Base-by-base conservation (phyloP, 1,139 yeast species). In the Suhomyces chickasaworum region DNA sequence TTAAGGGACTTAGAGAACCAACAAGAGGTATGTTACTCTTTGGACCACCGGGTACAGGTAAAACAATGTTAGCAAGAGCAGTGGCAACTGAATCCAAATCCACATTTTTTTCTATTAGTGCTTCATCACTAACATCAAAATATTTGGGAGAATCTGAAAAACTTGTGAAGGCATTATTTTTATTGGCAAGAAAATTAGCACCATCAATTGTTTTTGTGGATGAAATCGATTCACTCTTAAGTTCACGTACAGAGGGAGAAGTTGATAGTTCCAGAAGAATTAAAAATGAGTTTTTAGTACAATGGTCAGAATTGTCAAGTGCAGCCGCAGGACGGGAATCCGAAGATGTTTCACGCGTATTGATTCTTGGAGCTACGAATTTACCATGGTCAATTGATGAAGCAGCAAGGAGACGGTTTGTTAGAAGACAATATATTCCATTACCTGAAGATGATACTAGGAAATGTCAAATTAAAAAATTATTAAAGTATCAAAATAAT, bases 21-120 rank as follows among this genome's bases (percentile, higher is more conserved):
- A 96, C 96, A 0, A 73, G 97, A 53, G 99, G 99, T 7, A 91
- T 93, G 97, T 71, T 93, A 22, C 69, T 93, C 29, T 93, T 93
- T 71, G 99, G 99, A 0, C 99, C 99, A 1, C 99, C 99, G 0
- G 99, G 99, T 16, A 93, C 99, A 0, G 99, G 99, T 52, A 93
- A 93, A 58, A 93, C 99, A 0, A 93, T 93, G 97, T 75, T 93
- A 57, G 98, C 98, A 0, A 75, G 97, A 54, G 98, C 99, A 0
- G 98, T 93, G 7, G 99, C 99, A 0, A 91, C 97, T 0, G 98
- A 93, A 67, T 89, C 97, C 12, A 86, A 87, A 53, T 89, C 97
- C 1, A 93, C 98, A 0, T 93, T 93, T 64, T 93, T 93, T 64
- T 84, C 95, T 34, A 91, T 93, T 31, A 86, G 95, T 55, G 95